phyloP scores from a whole-genome alignment of 257 asterid species.

The Solanum commersonii region DNA sequence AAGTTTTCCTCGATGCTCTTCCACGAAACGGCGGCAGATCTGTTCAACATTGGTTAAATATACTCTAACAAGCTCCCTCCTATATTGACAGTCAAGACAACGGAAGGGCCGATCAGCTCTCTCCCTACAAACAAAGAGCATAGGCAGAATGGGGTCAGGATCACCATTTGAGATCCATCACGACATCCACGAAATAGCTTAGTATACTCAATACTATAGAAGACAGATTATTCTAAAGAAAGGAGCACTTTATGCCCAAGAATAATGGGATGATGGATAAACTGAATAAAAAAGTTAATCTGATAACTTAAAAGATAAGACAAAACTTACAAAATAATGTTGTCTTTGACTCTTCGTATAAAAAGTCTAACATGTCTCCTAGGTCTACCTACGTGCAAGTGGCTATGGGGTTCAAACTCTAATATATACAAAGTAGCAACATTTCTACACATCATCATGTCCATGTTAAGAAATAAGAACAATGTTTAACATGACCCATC shows the following conservation, averaged over 20 bases:
- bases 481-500: neutral
- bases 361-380: neutral
- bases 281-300: neutral
- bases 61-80: conserved; percentile 91
- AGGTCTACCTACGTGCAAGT: neutral
- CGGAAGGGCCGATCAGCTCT: conserved; percentile 88
- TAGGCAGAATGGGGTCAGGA: neutral
- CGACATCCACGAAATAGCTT: neutral
- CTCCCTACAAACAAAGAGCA: conserved; percentile 48
- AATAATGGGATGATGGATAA: neutral
- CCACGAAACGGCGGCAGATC: conserved; percentile 81
- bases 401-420: neutral
- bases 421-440: neutral
- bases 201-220: neutral
- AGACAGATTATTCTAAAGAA: neutral
- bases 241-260: neutral
- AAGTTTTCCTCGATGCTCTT: conserved; percentile 67
- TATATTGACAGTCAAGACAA: conserved; percentile 76
- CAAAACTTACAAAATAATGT: neutral
- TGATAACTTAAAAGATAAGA: neutral
- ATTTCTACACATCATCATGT: neutral
- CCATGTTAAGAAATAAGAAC: neutral
- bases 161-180: neutral
- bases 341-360: neutral
- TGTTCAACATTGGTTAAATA: conserved; percentile 90